Percentiles rank a stretch among this genome's conserved stretches.
These are phyloP conservation scores for Brettanomyces anomalus DNA, from an alignment of 805 yeast species.

Conservation along the genomic window DNA sequence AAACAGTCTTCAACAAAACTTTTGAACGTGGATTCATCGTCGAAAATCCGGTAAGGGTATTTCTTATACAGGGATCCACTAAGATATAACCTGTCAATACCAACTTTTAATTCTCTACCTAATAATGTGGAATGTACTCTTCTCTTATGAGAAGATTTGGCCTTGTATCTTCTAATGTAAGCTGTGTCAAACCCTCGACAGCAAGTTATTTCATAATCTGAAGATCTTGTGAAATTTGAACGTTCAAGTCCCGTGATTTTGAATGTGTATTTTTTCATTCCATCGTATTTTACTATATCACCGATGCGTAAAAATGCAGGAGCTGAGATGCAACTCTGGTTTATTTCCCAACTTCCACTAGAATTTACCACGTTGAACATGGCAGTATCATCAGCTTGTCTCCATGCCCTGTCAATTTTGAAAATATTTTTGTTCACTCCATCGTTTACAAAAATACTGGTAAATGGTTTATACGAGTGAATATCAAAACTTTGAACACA, in stretches of 20 bases:
- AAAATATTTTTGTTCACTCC: neutral
- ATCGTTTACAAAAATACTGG: neutral
- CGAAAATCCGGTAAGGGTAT: conserved; percentile 10
- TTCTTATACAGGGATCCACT: neutral
- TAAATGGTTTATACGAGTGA: conserved; percentile 2
- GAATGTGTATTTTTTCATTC: conserved; percentile 4
- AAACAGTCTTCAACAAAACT: conserved; percentile 5
- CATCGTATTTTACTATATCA: conserved; percentile 6
- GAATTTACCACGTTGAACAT: conserved; percentile 3
- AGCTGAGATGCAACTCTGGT: conserved; percentile 9
- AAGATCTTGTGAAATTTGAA: no score
- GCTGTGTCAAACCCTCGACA: conserved; percentile 9
- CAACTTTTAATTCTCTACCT: conserved; percentile 4
- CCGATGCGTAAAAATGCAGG: conserved; percentile 13
- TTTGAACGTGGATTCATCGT: conserved; percentile 8
- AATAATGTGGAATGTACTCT: neutral
- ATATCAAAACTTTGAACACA: neutral
- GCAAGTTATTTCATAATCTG: conserved; percentile 1
- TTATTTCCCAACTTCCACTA: conserved; percentile 1
- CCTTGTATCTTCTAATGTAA: conserved; percentile 1
- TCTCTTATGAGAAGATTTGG: neutral
- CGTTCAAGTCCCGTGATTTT: conserved; percentile 11
- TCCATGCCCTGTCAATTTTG: neutral
- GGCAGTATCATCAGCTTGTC: neutral
- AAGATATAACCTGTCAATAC: conserved; percentile 6